Evolutionary conservation across 2,329 filamentous ascomycete genomes (phyloP).

Genomic region (Stromatinia cepivora): DNA sequence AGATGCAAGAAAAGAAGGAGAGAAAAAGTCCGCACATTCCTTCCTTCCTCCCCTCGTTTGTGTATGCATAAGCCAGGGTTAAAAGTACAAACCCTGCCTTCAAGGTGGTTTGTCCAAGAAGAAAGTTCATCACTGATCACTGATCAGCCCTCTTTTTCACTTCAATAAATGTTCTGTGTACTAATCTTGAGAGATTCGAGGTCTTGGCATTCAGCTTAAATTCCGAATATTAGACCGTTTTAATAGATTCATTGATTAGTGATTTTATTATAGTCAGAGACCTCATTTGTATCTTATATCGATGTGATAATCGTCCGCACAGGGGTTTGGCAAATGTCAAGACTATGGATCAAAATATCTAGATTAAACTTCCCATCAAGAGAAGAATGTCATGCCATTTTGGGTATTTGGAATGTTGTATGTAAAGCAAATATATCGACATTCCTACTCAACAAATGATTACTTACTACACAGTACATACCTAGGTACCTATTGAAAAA

Average conservation of each 20-base stretch:
- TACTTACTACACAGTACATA: not conserved
- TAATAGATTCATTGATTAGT: too few species aligned
- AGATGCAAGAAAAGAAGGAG: not conserved
- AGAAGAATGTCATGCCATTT: not conserved
- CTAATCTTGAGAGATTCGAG: too few species aligned
- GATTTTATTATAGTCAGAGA: too few species aligned
- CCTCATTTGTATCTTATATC: too few species aligned
- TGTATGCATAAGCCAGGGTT: constrained; percentile 11
- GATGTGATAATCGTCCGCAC: too few species aligned
- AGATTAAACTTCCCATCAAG: not conserved
- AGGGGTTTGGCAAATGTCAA: too few species aligned
- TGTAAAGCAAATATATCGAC: not conserved
- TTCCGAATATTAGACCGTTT: too few species aligned
- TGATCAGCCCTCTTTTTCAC: not conserved
- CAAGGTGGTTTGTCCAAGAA: not conserved
- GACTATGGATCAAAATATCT: not conserved
- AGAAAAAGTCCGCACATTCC: constrained; percentile 5
- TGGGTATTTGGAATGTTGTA: not conserved
- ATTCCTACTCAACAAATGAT: constrained; percentile 10
- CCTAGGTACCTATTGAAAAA: not conserved
- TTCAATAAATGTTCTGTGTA: not conserved
- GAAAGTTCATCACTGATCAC: too few species aligned
- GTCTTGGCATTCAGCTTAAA: too few species aligned
- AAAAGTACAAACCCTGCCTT: not conserved
- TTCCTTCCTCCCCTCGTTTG: constrained; percentile 1